Evolutionary conservation across 805 yeast species (phyloP).

Genomic region (Scheffersomyces stipitis): DNA sequence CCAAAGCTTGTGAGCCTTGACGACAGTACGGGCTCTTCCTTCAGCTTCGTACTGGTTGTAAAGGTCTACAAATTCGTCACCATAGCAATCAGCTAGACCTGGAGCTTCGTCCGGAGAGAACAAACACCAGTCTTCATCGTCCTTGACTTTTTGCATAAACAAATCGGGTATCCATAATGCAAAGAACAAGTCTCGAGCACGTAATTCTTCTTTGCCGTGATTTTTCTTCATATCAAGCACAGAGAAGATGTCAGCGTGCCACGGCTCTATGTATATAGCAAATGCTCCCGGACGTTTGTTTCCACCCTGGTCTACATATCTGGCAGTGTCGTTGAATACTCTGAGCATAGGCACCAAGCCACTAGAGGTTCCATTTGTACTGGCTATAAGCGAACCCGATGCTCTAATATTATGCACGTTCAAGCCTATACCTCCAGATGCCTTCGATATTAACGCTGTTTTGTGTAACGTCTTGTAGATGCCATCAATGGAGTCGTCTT

Average conservation of each 20-base stretch:
- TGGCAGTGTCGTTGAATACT: conserved; percentile 92
- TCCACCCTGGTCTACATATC: conserved; percentile 98
- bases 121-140: conserved; percentile 78
- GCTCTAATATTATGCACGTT: conserved; percentile 86
- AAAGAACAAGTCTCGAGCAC: conserved; percentile 91
- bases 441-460: conserved; percentile 86
- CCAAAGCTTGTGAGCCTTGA: conserved; percentile 92
- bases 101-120: conserved; percentile 90
- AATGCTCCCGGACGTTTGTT: conserved; percentile 98
- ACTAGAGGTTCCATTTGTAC: conserved; percentile 88
- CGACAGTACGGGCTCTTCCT: conserved; percentile 60
- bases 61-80: conserved; percentile 74
- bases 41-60: conserved; percentile 73
- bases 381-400: conserved; percentile 83
- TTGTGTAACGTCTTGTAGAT: conserved; percentile 86
- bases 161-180: conserved; percentile 95
- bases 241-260: conserved; percentile 93
- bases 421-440: conserved; percentile 95
- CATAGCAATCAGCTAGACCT: conserved; percentile 78
- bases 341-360: conserved; percentile 96
- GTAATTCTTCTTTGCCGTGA: conserved; percentile 90
- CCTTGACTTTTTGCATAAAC: conserved; percentile 88
- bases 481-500: conserved; percentile 94
- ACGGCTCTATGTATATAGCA: conserved; percentile 91
- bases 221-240: conserved; percentile 85